These are phyloP conservation scores for Corchorus capsularis DNA, from an alignment of 345 rosid genomes.

Conservation along the genomic window DNA sequence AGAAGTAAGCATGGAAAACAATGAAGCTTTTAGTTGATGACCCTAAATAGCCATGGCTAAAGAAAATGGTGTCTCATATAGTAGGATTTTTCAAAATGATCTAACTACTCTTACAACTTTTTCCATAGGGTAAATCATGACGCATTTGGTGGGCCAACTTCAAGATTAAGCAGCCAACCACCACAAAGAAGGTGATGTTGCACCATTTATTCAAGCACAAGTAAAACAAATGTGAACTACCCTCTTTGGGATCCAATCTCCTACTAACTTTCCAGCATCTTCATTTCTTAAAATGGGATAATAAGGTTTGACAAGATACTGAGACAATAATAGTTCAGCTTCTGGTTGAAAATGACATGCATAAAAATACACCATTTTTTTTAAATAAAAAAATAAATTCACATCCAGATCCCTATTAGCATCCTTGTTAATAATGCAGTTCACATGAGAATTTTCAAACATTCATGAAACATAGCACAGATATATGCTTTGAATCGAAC, in stretches of 20 bases:
- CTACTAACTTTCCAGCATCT: neutral
- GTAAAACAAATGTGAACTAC: constrained; percentile 17
- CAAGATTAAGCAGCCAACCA: constrained; percentile 23
- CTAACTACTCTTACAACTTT: constrained; percentile 2
- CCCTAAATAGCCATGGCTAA: neutral
- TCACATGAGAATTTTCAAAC: constrained; percentile 3
- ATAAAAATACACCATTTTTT: neutral
- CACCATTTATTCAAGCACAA: neutral
- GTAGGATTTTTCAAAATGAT: constrained; percentile 1
- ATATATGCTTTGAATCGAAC: constrained; percentile 5
- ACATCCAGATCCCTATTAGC: neutral
- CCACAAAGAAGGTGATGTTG: constrained; percentile 10
- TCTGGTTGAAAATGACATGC: neutral
- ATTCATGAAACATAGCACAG: neutral
- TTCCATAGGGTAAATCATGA: neutral
- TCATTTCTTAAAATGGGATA: constrained; percentile 1
- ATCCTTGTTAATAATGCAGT: neutral
- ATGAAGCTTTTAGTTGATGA: neutral
- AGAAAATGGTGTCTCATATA: neutral
- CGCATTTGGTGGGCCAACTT: constrained; percentile 2
- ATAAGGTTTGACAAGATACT: neutral
- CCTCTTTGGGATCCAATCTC: neutral
- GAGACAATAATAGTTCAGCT: neutral
- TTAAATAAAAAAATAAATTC: neutral
- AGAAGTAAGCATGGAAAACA: constrained; percentile 12